phyloP scores from a whole-genome alignment of 75 land plant species.

The Picea sitchensis region DNA sequence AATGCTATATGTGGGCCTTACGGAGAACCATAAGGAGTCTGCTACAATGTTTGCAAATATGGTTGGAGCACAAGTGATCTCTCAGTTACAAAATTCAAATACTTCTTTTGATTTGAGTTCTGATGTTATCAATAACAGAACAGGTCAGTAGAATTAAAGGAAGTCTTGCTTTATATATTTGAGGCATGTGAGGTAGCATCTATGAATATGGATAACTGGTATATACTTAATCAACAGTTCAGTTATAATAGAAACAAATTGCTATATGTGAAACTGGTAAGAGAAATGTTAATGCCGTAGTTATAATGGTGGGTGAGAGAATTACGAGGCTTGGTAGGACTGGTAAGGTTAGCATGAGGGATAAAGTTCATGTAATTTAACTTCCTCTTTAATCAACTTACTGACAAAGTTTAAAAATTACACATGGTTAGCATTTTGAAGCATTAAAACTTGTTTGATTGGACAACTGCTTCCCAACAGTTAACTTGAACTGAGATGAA shows the following conservation, averaged over 20 bases:
- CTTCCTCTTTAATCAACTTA: neutral
- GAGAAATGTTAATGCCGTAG: neutral
- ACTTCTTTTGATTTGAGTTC: constrained; percentile 1
- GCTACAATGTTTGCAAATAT: constrained; percentile 75
- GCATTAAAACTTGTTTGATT: neutral
- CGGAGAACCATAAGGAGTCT: constrained; percentile 82
- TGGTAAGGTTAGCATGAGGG: neutral
- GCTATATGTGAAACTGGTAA: neutral
- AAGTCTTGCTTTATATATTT: neutral
- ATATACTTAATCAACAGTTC: constrained; percentile 9
- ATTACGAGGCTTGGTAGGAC: neutral
- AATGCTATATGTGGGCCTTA: constrained; percentile 93
- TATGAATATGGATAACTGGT: neutral
- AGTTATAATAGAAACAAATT: neutral
- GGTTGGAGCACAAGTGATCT: constrained; percentile 76
- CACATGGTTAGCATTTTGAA: neutral
- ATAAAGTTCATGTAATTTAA: neutral
- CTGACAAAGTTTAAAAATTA: neutral
- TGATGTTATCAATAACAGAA: constrained; percentile 15
- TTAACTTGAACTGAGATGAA: neutral
- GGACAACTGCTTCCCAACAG: neutral
- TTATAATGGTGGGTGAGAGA: neutral
- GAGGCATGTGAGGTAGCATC: neutral
- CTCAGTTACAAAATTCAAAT: constrained; percentile 33
- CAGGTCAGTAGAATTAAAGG: constrained; percentile 21